Evolutionary conservation across 2,329 filamentous ascomycete species (phyloP), one percentile per base, ranked within the genome.

Genomic region (Alternaria angustiovoidea): DNA sequence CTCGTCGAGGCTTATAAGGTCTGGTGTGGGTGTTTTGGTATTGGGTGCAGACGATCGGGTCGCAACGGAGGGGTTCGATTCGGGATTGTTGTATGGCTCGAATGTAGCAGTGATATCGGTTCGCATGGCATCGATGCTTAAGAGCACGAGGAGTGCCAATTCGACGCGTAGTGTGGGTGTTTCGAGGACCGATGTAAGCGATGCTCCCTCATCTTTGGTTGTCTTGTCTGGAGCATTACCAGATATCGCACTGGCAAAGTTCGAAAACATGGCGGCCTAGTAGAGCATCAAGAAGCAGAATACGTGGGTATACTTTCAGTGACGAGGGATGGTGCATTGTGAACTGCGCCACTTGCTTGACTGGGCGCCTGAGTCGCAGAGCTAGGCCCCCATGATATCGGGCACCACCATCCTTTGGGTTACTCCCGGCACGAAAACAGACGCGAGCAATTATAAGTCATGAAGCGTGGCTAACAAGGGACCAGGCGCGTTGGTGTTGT

Each of bases 81-180:
- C 62, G 60, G 67, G 63, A 0, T 67, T 69, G 49, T 68, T 63
- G 36, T 67, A 52, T 5, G 69, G 48, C 51, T 76, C 73, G 54
- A 71, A 75, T 14, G 69, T 73, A 8, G 70, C 70, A 49, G 62
- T 57, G 22, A 73, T 43, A 16, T 75, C 72, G 51, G 54, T 64
- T 26, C 80, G 78, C 81, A 83, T 83, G 1, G 75, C 70, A 61
- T 80, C 80, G 11, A 81, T 82, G 59, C 79, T 81, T 39, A 80
- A 78, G 14, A 80, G 79, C 18, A 84, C 72, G n/a, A 84, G 76
- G 16, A 83, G 73, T 0, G 80, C 82, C 20, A 84, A 74, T 28
- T 82, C 80, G 42, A 76, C 72, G 16, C 81, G 79, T 16, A 82
- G 75, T 28, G 80, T 73, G 7, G 75, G 72, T 7, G 79, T 81